Conservation (phyloP, 2,329 filamentous ascomycete genomes). For the Penicillium sp. region DNA sequence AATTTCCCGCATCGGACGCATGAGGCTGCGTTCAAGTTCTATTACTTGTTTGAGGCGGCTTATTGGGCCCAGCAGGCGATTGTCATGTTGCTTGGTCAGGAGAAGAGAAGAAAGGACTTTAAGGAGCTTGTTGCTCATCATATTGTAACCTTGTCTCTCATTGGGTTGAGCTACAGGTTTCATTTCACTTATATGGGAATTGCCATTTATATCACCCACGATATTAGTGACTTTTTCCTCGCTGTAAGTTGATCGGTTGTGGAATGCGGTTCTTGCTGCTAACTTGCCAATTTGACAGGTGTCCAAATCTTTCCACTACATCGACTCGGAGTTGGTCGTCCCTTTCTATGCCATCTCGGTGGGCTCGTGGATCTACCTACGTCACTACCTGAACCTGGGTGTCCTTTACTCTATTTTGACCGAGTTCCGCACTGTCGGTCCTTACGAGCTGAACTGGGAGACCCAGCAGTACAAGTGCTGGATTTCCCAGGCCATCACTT, state of each 20-base stretch:
- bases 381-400: slow-evolving; percentile 62
- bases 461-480: slow-evolving; percentile 45
- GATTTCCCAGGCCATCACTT: slow-evolving; percentile 42
- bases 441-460: slow-evolving; percentile 44
- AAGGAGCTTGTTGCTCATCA: slow-evolving; percentile 87
- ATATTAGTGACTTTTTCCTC: slow-evolving; percentile 90
- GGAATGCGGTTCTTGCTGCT: background rate
- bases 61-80: slow-evolving; percentile 94
- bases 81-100: slow-evolving; percentile 76
- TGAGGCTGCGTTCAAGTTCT: slow-evolving; percentile 79
- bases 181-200: slow-evolving; percentile 93
- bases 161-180: slow-evolving; percentile 82
- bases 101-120: slow-evolving; percentile 89
- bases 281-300: slow-evolving; percentile 53
- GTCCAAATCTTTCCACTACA: slow-evolving; percentile 85
- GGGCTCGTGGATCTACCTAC: slow-evolving; percentile 77
- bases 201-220: slow-evolving; percentile 86
- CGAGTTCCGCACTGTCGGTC: slow-evolving; percentile 42
- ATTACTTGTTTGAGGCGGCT: slow-evolving; percentile 85
- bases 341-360: slow-evolving; percentile 83
- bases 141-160: slow-evolving; percentile 77
- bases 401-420: slow-evolving; percentile 42
- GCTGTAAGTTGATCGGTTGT: slow-evolving; percentile 55
- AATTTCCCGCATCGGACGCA: slow-evolving; percentile 77
- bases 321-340: slow-evolving; percentile 69